These are phyloP conservation scores for Begonia masoniana DNA, from an alignment of 306 rosid species.

Conservation along the genomic window DNA sequence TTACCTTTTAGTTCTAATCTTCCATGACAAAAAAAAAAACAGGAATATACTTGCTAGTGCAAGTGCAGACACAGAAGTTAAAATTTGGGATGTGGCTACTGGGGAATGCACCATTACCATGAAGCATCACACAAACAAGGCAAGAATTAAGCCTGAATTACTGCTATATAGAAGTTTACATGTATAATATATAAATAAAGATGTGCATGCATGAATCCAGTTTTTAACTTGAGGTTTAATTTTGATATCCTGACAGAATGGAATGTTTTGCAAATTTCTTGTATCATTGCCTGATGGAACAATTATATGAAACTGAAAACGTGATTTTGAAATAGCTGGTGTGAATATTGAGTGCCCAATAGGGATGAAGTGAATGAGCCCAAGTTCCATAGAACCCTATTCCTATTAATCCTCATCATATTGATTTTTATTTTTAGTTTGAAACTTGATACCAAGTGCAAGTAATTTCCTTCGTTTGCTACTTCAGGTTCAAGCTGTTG, in stretches of 20 bases:
- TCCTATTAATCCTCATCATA: background rate
- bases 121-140: conserved; percentile 94
- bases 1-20: conserved; percentile 1
- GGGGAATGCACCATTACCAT: conserved; percentile 62
- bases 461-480: conserved; percentile 8
- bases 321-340: too few species aligned
- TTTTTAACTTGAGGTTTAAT: too few species aligned
- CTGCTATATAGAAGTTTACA: background rate
- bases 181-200: background rate
- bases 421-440: background rate
- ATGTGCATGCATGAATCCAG: too few species aligned
- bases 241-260: too few species aligned
- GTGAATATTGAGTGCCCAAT: too few species aligned
- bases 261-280: too few species aligned
- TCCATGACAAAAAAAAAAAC: conserved; percentile 8
- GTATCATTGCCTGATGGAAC: too few species aligned
- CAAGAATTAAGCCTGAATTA: conserved; percentile 14
- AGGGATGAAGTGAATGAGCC: too few species aligned
- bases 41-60: conserved; percentile 92
- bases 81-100: conserved; percentile 77
- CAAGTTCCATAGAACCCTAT: too few species aligned
- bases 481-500: conserved; percentile 86
- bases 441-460: background rate
- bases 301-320: too few species aligned
- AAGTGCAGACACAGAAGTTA: conserved; percentile 76